Percentiles rank a stretch among this genome's conserved stretches.
phyloP scores from a whole-genome alignment of 371 early-diverging fungal genomes.

The Dipsacomyces acuminosporus region DNA sequence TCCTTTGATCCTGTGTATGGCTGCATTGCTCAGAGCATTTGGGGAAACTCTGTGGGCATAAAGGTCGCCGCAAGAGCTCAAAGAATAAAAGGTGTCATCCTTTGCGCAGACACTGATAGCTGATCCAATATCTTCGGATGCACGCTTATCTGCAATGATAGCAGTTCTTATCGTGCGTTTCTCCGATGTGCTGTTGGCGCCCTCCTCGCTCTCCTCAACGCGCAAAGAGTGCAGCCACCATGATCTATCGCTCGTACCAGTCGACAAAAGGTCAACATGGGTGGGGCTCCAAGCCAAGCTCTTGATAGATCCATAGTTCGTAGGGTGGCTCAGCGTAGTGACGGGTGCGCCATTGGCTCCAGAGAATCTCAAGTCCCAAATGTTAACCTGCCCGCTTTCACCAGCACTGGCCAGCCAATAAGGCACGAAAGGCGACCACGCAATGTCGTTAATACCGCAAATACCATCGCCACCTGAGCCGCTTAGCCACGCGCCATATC shows the following conservation, averaged over 20 bases:
- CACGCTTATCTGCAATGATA: slow-evolving; percentile 33
- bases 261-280: slow-evolving; percentile 43
- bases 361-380: slow-evolving; percentile 71
- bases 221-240: slow-evolving; percentile 47
- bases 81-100: slow-evolving; percentile 35
- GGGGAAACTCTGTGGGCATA: slow-evolving; percentile 40
- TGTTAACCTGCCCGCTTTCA: slow-evolving; percentile 59
- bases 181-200: neutral
- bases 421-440: slow-evolving; percentile 72
- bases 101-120: slow-evolving; percentile 39
- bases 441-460: slow-evolving; percentile 51
- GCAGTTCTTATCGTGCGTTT: neutral
- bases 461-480: neutral
- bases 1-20: slow-evolving; percentile 22
- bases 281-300: slow-evolving; percentile 48
- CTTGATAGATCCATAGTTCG: slow-evolving; percentile 29
- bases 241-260: slow-evolving; percentile 43
- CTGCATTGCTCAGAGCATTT: slow-evolving; percentile 13
- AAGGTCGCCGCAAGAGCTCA: slow-evolving; percentile 48
- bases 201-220: slow-evolving; percentile 2
- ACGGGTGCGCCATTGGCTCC: slow-evolving; percentile 33
- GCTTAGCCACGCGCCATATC: slow-evolving; percentile 7
- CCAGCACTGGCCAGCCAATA: slow-evolving; percentile 74
- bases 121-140: slow-evolving; percentile 48
- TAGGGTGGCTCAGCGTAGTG: slow-evolving; percentile 24